Base-by-base conservation (phyloP, 768 basidiomycete species). In the Phaeotremella fagi region DNA sequence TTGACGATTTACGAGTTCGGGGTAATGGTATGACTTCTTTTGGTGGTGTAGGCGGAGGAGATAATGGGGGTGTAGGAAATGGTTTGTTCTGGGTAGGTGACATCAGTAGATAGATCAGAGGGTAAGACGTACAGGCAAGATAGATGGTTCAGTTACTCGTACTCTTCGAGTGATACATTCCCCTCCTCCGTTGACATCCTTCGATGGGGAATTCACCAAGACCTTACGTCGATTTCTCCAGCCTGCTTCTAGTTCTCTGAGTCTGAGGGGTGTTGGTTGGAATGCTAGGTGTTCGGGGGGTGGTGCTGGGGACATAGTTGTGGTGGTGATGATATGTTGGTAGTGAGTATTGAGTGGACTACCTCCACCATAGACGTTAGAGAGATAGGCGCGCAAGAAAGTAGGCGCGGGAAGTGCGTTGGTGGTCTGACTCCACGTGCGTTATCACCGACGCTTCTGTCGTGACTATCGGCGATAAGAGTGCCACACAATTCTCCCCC, bases 191-290 rank as follows among this genome's bases (percentile, higher is more conserved):
- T 35, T 35, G 9, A n/a, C n/a, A 9, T 35, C 9, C 33, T 35
- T n/a, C 33, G 33, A 35, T n/a, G 33, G n/a, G 11, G n/a, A 9
- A n/a, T 43, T 42, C 22, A 14, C 26, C 26, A 50, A n/a, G 1
- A 35, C 43, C 23, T 12, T 31, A 36, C 50, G 28, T 15, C 66
- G 37, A 24, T 37, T 43, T 37, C 63, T 52, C 68, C 68, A 70
- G 33, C 62, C 65, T 4, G 26, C 27, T 42, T 70, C 68, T 11
- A 66, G 51, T 25, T 55, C 48, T 35, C 61, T 35, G 16, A 70
- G 54, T 37, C 48, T 48, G 14, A 20, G 20, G 12, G 20, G 38
- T 12, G 38, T 41, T 11, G 12, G 7, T 20, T 41, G 38, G 38
- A 41, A 12, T 7, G 31, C 31, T 16, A 33, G 16, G 31, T 33